A percentile compares a stretch with the other conserved stretches of the same genome.
Evolutionary conservation across 179 eudicot species (phyloP).

Genomic region (Silene noctiflora): DNA sequence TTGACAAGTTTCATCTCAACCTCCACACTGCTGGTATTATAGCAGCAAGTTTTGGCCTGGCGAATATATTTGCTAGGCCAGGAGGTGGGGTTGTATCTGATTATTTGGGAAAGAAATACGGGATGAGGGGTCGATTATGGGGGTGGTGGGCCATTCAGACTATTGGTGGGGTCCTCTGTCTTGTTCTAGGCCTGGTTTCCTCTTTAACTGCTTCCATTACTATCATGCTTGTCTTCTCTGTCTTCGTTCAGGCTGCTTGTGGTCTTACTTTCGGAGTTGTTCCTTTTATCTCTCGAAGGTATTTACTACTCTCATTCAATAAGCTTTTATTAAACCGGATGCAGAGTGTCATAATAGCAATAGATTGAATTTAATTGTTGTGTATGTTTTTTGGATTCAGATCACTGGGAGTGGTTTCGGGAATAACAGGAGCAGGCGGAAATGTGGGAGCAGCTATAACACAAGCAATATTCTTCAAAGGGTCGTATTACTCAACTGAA

Average conservation of each 20-base stretch:
- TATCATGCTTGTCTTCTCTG: conserved; percentile 70
- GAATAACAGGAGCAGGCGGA: conserved; percentile 85
- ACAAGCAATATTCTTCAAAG: conserved; percentile 72
- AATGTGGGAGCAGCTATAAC: conserved; percentile 73
- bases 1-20: conserved; percentile 57
- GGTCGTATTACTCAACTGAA: conserved; percentile 55
- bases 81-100: conserved; percentile 73
- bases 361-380: too few relatives aligned
- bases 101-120: conserved; percentile 47
- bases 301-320: not conserved
- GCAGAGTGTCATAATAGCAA: too few relatives aligned
- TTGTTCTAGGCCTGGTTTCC: conserved; percentile 47
- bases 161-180: conserved; percentile 57
- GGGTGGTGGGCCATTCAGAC: conserved; percentile 73
- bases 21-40: conserved; percentile 73
- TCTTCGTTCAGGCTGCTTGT: conserved; percentile 78
- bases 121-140: conserved; percentile 88
- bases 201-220: conserved; percentile 53
- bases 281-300: conserved; percentile 81
- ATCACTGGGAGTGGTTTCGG: conserved; percentile 74
- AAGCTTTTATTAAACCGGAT: too few relatives aligned
- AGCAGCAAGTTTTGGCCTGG: conserved; percentile 79
- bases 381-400: conserved; percentile 24
- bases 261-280: conserved; percentile 87
- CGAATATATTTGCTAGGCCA: conserved; percentile 69